Conservation (phyloP, 2,329 filamentous ascomycete genomes). For the Aaosphaeria arxii region DNA sequence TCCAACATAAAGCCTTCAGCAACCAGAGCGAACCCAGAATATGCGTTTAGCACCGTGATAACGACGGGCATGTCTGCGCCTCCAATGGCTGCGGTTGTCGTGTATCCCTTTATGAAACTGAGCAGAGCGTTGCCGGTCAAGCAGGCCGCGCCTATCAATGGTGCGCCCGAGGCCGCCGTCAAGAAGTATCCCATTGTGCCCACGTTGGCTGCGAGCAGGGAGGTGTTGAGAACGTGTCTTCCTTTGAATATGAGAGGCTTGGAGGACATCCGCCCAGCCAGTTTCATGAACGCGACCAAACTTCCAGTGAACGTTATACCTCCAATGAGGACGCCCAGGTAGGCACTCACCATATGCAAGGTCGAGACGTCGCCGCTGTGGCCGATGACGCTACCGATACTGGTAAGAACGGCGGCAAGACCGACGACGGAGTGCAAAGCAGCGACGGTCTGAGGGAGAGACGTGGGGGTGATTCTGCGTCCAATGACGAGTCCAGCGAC, state of each 20-base stretch:
- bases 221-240: slow-evolving; percentile 70
- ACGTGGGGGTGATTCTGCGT: slow-evolving; percentile 81
- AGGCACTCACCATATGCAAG: slow-evolving; percentile 80
- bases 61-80: slow-evolving; percentile 94
- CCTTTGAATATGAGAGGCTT: slow-evolving; percentile 70
- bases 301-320: slow-evolving; percentile 90
- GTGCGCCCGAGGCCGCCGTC: slow-evolving; percentile 75
- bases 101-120: slow-evolving; percentile 83
- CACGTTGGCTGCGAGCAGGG: slow-evolving; percentile 71
- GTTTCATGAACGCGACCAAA: slow-evolving; percentile 84
- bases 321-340: slow-evolving; percentile 79
- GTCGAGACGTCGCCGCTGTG: slow-evolving; percentile 69
- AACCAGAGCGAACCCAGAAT: slow-evolving; percentile 85
- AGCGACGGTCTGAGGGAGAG: slow-evolving; percentile 84
- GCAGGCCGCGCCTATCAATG: slow-evolving; percentile 74
- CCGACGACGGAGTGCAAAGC: slow-evolving; percentile 88
- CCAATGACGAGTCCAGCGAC: slow-evolving; percentile 73
- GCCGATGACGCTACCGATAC: slow-evolving; percentile 80
- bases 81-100: slow-evolving; percentile 83
- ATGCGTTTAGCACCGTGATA: slow-evolving; percentile 86
- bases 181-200: slow-evolving; percentile 84
- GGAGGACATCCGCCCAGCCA: slow-evolving; percentile 79
- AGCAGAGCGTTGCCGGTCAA: slow-evolving; percentile 72
- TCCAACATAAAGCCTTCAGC: slow-evolving; percentile 91
- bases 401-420: slow-evolving; percentile 82